Evolutionary conservation across 495 filamentous ascomycete genomes (phyloP).

Genomic region (Xanthoparmelia taractica): DNA sequence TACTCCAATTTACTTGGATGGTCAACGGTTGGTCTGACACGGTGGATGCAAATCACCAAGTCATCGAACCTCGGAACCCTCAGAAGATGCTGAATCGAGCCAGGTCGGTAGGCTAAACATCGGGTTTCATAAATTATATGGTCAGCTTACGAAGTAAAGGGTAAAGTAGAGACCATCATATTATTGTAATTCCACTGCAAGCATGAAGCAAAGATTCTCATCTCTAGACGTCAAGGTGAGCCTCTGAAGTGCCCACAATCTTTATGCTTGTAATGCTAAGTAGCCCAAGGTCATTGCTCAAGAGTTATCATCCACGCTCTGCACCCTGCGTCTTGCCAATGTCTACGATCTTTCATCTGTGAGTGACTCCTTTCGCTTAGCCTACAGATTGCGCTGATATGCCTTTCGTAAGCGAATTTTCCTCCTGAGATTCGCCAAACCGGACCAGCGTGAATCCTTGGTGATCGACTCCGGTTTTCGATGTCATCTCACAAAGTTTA

Average conservation of each 20-base stretch:
- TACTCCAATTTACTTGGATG: too few relatives aligned
- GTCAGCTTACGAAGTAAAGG: too few relatives aligned
- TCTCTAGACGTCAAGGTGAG: slow-evolving; percentile 79
- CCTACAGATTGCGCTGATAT: background rate
- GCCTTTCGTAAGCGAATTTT: slow-evolving; percentile 62
- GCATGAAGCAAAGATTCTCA: slow-evolving; percentile 96
- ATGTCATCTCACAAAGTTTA: slow-evolving; percentile 85
- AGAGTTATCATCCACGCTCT: slow-evolving; percentile 71
- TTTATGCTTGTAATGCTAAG: slow-evolving; percentile 6
- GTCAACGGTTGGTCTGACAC: too few relatives aligned
- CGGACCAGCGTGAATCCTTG: slow-evolving; percentile 75
- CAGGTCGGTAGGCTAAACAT: too few relatives aligned
- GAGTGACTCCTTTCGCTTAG: slow-evolving; percentile 20
- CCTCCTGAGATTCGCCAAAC: slow-evolving; percentile 84
- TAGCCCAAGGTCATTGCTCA: slow-evolving; percentile 71
- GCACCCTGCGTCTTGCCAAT: slow-evolving; percentile 76
- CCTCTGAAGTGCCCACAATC: background rate
- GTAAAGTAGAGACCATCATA: too few relatives aligned
- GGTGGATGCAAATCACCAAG: too few relatives aligned
- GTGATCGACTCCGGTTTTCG: slow-evolving; percentile 93
- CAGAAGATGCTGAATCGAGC: too few relatives aligned
- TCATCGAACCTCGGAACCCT: too few relatives aligned
- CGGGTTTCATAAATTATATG: too few relatives aligned
- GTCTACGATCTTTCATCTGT: slow-evolving; percentile 90
- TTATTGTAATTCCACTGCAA: too few relatives aligned